Percentiles rank a stretch among this genome's conserved stretches.
phyloP scores from a whole-genome alignment of 1,284 basidiomycete genomes.

The Marasmius oreades region DNA sequence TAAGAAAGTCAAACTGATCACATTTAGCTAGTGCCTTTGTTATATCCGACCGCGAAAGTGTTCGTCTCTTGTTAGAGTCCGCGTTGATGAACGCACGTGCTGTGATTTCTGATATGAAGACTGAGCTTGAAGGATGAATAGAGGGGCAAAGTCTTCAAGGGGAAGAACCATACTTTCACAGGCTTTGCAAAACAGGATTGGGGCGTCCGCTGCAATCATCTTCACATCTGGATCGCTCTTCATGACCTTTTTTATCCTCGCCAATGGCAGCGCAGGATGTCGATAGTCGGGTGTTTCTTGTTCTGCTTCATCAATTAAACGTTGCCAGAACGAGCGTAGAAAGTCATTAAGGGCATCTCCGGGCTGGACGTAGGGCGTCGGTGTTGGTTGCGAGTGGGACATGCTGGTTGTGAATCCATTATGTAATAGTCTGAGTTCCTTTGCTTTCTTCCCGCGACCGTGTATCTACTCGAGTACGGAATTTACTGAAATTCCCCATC shows the following conservation, averaged over 20 bases:
- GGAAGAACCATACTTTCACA: slow-evolving; percentile 81
- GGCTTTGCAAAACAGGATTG: slow-evolving; percentile 92
- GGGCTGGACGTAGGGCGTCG: slow-evolving; percentile 55
- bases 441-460: too few species aligned
- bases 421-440: too few species aligned
- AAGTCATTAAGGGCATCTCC: slow-evolving; percentile 78
- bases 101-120: slow-evolving; percentile 93
- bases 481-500: too few species aligned
- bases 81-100: slow-evolving; percentile 92
- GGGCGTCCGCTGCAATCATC: slow-evolving; percentile 97
- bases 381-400: slow-evolving; percentile 14
- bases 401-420: not conserved
- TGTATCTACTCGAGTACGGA: too few species aligned
- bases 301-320: slow-evolving; percentile 77
- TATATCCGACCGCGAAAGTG: slow-evolving; percentile 87
- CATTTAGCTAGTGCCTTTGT: slow-evolving; percentile 86
- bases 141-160: not conserved
- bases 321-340: slow-evolving; percentile 79
- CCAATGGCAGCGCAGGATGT: slow-evolving; percentile 83
- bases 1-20: slow-evolving; percentile 91
- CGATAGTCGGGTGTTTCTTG: slow-evolving; percentile 81
- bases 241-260: slow-evolving; percentile 97
- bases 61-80: slow-evolving; percentile 89
- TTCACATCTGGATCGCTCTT: slow-evolving; percentile 94
- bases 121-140: slow-evolving; percentile 37